These are phyloP conservation scores for Pelagomonas calceolata DNA, from an alignment of 108 stramenopile species.

Conservation along the genomic window DNA sequence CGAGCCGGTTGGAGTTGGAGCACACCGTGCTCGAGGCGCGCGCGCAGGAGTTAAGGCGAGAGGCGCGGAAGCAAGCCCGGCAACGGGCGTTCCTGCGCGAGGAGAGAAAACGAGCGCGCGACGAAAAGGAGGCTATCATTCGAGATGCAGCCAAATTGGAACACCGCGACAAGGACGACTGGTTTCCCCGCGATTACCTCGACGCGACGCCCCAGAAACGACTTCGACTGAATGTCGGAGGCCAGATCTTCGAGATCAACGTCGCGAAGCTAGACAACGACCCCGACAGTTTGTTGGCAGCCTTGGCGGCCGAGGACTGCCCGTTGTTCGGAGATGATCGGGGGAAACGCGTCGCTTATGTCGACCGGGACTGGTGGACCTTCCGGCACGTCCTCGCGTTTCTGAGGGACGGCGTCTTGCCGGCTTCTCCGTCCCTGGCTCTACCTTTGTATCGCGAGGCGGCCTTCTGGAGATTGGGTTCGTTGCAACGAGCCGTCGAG, in stretches of 20 bases:
- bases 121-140: not conserved
- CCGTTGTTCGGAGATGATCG: not conserved
- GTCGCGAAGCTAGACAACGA: slow-evolving; percentile 9
- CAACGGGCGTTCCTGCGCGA: slow-evolving; percentile 12
- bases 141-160: not conserved
- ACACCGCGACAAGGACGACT: slow-evolving; percentile 3
- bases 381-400: slow-evolving; percentile 29
- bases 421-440: not conserved
- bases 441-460: slow-evolving; percentile 7
- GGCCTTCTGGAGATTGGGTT: slow-evolving; percentile 1
- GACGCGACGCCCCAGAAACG: not conserved
- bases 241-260: slow-evolving; percentile 16
- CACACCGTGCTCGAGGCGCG: slow-evolving; percentile 9
- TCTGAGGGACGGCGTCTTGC: slow-evolving; percentile 17
- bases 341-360: not conserved
- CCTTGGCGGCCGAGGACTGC: slow-evolving; percentile 9
- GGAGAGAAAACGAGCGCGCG: slow-evolving; percentile 1
- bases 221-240: slow-evolving; percentile 19
- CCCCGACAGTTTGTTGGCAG: slow-evolving; percentile 11
- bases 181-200: slow-evolving; percentile 2
- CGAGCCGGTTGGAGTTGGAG: not conserved
- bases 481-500: slow-evolving; percentile 5
- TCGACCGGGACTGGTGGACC: slow-evolving; percentile 34
- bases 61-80: slow-evolving; percentile 4
- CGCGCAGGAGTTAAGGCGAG: not conserved